A percentile compares a stretch with the other conserved stretches of the same genome.
Evolutionary conservation across 192 early-diverging fungal genomes (phyloP).

Genomic region (Backusella circina): DNA sequence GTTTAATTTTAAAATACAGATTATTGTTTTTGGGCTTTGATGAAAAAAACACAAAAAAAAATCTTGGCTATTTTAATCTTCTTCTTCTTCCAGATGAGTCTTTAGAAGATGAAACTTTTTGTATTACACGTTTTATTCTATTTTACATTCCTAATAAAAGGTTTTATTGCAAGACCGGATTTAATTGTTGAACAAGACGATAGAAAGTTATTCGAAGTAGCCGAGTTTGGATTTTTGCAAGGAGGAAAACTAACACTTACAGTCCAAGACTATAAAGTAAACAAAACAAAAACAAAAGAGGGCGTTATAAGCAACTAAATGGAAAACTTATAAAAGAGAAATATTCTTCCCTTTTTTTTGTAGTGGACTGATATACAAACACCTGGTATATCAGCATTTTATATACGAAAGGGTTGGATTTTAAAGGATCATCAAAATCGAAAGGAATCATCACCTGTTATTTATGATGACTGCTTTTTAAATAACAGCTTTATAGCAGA

Average conservation of each 20-base stretch:
- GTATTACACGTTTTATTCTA: not conserved
- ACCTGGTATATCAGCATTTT: slow-evolving; percentile 28
- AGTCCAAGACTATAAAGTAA: slow-evolving; percentile 34
- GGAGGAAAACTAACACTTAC: slow-evolving; percentile 38
- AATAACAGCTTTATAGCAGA: slow-evolving; percentile 39
- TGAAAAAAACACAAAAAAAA: not conserved
- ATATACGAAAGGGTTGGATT: slow-evolving; percentile 28
- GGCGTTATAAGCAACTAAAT: not conserved
- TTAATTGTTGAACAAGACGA: slow-evolving; percentile 1
- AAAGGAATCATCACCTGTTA: not conserved
- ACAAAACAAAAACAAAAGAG: too few species aligned
- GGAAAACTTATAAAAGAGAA: not conserved
- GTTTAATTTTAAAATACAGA: not conserved
- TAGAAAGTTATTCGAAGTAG: slow-evolving; percentile 19
- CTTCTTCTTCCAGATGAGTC: not conserved
- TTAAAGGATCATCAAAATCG: slow-evolving; percentile 9
- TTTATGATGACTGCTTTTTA: slow-evolving; percentile 35
- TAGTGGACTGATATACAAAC: slow-evolving; percentile 22
- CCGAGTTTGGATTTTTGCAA: slow-evolving; percentile 47
- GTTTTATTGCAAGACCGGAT: not conserved
- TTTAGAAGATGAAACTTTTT: not conserved
- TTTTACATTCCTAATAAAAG: not conserved
- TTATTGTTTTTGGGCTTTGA: not conserved
- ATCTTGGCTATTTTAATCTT: not conserved
- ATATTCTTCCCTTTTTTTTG: not conserved